Evolutionary conservation across 2,329 filamentous ascomycete species (phyloP).

Genomic region (Alternaria novae-zelandiae): DNA sequence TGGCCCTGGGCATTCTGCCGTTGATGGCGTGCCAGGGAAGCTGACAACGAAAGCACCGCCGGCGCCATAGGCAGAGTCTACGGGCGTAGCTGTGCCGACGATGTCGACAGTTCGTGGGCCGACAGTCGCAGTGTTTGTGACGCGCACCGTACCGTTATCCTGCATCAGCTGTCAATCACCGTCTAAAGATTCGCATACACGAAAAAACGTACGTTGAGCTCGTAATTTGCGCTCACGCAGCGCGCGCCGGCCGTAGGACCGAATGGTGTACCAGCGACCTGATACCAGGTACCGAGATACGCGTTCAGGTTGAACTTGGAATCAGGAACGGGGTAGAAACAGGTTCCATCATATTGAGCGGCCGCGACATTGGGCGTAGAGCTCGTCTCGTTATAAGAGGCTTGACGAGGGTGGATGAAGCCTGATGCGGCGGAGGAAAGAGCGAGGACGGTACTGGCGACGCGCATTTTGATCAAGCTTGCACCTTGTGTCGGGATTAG

Average conservation of each 20-base stretch:
- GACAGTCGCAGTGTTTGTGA: conserved; percentile 29
- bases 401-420: conserved; percentile 17
- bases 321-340: conserved; percentile 37
- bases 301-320: conserved; percentile 32
- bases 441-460: conserved; percentile 21
- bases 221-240: conserved; percentile 34
- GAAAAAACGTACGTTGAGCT: conserved; percentile 31
- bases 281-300: conserved; percentile 40
- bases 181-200: too few relatives aligned
- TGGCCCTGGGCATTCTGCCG: conserved; percentile 28
- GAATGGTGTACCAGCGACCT: conserved; percentile 40
- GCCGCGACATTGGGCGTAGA: conserved; percentile 22
- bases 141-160: conserved; percentile 32
- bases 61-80: conserved; percentile 24
- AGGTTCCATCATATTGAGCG: conserved; percentile 34
- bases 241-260: conserved; percentile 32
- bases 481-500: not conserved
- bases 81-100: conserved; percentile 31
- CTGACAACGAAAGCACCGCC: conserved; percentile 32
- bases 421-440: conserved; percentile 25
- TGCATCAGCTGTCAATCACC: not conserved
- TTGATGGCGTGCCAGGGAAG: conserved; percentile 26
- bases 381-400: conserved; percentile 13
- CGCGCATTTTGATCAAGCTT: conserved; percentile 19
- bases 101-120: conserved; percentile 22